Conservation (phyloP, 345 rosid genomes). For the Turritis glabra region DNA sequence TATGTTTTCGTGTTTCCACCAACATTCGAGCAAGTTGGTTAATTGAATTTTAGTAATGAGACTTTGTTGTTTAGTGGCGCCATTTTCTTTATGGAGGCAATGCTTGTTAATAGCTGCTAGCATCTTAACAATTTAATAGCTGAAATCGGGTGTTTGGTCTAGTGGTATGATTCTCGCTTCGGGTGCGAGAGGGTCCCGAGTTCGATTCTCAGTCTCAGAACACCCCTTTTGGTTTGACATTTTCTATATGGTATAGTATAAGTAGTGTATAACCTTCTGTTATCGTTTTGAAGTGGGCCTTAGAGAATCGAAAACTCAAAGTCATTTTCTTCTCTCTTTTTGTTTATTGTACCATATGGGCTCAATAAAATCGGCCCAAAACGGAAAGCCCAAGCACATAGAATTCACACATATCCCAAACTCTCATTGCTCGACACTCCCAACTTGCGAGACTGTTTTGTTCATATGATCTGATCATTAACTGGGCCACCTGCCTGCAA, state of each 20-base stretch:
- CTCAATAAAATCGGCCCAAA: neutral
- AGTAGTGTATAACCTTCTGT: neutral
- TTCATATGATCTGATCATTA: too few species aligned
- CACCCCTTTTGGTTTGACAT: neutral
- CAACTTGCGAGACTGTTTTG: too few species aligned
- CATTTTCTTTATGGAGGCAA: neutral
- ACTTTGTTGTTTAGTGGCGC: too few species aligned
- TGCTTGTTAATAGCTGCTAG: neutral
- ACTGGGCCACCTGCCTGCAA: too few species aligned
- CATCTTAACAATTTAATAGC: neutral
- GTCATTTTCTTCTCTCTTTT: neutral
- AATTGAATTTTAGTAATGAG: too few species aligned
- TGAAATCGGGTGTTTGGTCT: constrained; percentile 95
- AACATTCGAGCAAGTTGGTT: too few species aligned
- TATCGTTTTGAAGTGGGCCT: neutral
- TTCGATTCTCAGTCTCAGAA: too few species aligned
- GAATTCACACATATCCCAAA: neutral
- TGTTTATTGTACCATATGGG: neutral
- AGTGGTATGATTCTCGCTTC: constrained; percentile 98
- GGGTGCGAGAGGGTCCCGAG: constrained; percentile 72
- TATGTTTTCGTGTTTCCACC: too few species aligned
- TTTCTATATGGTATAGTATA: neutral
- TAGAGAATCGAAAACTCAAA: neutral
- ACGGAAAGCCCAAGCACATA: neutral
- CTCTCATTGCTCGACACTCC: too few species aligned